These are phyloP conservation scores for Corymbia calophylla DNA, from an alignment of 441 rosid genomes.

Conservation along the genomic window DNA sequence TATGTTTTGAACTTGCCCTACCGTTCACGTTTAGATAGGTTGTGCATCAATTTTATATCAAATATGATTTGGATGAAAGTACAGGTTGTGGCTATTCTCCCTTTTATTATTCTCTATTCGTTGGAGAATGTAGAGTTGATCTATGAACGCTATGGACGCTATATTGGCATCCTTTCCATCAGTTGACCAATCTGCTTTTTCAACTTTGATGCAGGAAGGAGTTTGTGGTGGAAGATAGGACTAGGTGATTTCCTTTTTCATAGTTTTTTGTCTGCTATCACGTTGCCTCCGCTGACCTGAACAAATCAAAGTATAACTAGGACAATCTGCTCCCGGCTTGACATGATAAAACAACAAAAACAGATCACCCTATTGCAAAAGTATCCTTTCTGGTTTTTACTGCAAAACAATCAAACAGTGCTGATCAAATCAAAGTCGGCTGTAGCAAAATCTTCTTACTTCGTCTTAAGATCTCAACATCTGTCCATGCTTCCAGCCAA, in stretches of 20 bases:
- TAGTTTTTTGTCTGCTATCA: background rate
- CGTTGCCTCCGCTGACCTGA: background rate
- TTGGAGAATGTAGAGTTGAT: background rate
- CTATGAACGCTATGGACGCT: accelerated
- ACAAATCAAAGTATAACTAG: background rate
- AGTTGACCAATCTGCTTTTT: background rate
- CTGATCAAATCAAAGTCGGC: background rate
- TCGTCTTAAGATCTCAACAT: background rate
- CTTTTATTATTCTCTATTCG: background rate
- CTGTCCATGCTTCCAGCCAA: background rate
- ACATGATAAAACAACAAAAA: background rate
- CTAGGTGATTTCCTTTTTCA: background rate
- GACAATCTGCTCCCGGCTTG: background rate
- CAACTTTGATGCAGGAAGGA: background rate
- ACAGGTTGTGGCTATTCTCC: background rate
- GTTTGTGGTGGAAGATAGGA: no score
- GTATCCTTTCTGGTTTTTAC: background rate
- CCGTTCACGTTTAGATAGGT: background rate
- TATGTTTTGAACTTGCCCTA: background rate
- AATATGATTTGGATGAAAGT: background rate
- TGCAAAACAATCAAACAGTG: background rate
- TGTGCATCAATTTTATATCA: background rate
- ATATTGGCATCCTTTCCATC: background rate
- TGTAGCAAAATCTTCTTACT: background rate
- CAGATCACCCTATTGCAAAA: background rate